phyloP scores from a whole-genome alignment of 2,329 filamentous ascomycete species.

The Scedosporium apiospermum region DNA sequence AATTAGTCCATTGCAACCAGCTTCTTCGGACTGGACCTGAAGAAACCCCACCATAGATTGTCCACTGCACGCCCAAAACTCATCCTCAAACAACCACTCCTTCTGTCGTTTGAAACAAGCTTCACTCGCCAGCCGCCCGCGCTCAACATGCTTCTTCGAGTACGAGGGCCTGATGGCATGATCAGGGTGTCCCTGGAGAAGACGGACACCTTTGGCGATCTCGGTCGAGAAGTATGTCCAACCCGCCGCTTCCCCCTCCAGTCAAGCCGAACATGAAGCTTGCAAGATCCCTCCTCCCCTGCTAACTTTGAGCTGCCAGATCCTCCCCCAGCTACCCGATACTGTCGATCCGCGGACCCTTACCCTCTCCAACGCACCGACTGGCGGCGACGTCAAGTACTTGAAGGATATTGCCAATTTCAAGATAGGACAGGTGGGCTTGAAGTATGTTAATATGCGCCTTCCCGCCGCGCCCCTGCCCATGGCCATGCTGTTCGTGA shows the following conservation, averaged over 20 bases:
- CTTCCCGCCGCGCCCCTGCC: not conserved
- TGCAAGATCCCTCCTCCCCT: not conserved
- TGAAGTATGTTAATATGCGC: slow-evolving; percentile 34
- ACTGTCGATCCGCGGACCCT: slow-evolving; percentile 53
- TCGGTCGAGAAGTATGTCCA: slow-evolving; percentile 39
- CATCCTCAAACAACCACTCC: not conserved
- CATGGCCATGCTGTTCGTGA: not conserved
- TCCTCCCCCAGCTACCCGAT: slow-evolving; percentile 48
- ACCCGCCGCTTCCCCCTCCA: not conserved
- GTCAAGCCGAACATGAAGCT: not conserved
- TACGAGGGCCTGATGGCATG: slow-evolving; percentile 88
- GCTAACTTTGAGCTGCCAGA: slow-evolving; percentile 24
- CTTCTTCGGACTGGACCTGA: not conserved
- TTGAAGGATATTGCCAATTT: slow-evolving; percentile 48
- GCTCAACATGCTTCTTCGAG: slow-evolving; percentile 66
- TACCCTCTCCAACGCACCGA: slow-evolving; percentile 51
- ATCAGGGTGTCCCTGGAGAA: slow-evolving; percentile 73
- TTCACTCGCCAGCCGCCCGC: not conserved
- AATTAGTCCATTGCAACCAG: no score
- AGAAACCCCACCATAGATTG: not conserved
- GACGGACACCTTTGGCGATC: slow-evolving; percentile 59
- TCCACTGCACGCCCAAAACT: not conserved
- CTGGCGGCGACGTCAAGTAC: slow-evolving; percentile 46
- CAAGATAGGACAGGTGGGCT: slow-evolving; percentile 47
- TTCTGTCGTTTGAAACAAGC: not conserved